Evolutionary conservation across 768 basidiomycete species (phyloP).

Genomic region (Phylloporus sp.): DNA sequence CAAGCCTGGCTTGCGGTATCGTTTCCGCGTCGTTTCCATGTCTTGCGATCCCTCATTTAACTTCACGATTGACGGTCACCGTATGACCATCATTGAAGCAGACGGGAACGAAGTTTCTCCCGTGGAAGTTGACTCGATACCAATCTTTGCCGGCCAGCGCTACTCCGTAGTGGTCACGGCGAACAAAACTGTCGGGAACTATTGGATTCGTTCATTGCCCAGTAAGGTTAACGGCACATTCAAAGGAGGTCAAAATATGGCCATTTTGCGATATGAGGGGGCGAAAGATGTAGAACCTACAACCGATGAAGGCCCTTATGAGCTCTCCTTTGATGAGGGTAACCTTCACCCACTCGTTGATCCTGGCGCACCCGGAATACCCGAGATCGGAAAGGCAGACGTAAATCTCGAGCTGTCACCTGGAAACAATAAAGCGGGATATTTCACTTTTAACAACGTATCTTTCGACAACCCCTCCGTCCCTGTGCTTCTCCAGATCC

Average conservation of each 20-base stretch:
- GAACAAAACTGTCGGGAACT: slow-evolving; percentile 43
- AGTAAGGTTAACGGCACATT: slow-evolving; percentile 29
- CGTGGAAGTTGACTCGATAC: slow-evolving; percentile 35
- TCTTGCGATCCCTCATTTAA: slow-evolving; percentile 40
- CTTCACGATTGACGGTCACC: slow-evolving; percentile 41
- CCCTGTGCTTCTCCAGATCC: background rate
- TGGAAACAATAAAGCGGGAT: background rate
- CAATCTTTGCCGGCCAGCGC: slow-evolving; percentile 30
- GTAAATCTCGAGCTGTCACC: background rate
- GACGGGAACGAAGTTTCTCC: slow-evolving; percentile 42
- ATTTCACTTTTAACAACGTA: background rate
- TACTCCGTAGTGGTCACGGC: slow-evolving; percentile 42
- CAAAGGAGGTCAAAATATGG: slow-evolving; percentile 39
- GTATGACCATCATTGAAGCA: slow-evolving; percentile 46
- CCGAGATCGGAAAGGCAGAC: background rate
- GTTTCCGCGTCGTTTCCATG: slow-evolving; percentile 47
- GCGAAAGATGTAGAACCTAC: slow-evolving; percentile 25
- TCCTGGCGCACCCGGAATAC: slow-evolving; percentile 1
- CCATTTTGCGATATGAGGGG: slow-evolving; percentile 45
- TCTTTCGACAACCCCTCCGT: background rate
- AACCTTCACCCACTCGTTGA: slow-evolving; percentile 31
- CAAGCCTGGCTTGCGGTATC: slow-evolving; percentile 37
- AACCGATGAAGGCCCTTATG: slow-evolving; percentile 19
- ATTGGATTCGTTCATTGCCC: slow-evolving; percentile 46
- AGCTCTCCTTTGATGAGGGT: slow-evolving; percentile 32